These are phyloP conservation scores for Diplocarpon rosae DNA, from an alignment of 2,329 filamentous ascomycete genomes.

Conservation along the genomic window DNA sequence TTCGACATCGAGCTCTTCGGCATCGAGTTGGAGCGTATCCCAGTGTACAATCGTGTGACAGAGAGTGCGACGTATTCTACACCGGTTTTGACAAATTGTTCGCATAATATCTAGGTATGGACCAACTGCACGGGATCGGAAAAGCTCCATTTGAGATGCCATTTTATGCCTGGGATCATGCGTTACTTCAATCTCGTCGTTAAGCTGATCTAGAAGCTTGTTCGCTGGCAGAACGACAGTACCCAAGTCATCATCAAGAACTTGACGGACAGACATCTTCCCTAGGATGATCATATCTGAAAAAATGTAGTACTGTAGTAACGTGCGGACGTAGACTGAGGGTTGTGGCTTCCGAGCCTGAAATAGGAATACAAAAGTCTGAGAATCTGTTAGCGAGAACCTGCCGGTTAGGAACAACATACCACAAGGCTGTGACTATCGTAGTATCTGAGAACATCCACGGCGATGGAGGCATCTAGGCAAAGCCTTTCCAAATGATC, in stretches of 20 bases:
- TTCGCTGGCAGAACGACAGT: slow-evolving; percentile 64
- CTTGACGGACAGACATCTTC: slow-evolving; percentile 55
- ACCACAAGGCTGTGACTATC: slow-evolving; percentile 62
- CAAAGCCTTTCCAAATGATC: slow-evolving; percentile 59
- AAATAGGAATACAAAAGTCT: slow-evolving; percentile 66
- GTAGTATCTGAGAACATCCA: slow-evolving; percentile 54
- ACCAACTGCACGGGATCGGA: slow-evolving; percentile 49
- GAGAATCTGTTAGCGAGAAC: slow-evolving; percentile 5
- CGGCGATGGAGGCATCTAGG: slow-evolving; percentile 58
- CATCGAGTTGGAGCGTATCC: slow-evolving; percentile 73
- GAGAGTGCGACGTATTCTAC: slow-evolving; percentile 78
- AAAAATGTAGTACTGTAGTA: slow-evolving; percentile 67
- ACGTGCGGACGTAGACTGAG: slow-evolving; percentile 69
- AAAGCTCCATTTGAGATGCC: slow-evolving; percentile 61
- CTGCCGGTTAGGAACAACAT: slow-evolving; percentile 22
- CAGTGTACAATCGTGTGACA: slow-evolving; percentile 75
- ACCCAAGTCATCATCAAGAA: slow-evolving; percentile 74
- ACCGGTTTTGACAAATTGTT: slow-evolving; percentile 80
- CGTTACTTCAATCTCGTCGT: slow-evolving; percentile 65
- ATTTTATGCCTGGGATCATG: slow-evolving; percentile 65
- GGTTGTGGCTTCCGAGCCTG: slow-evolving; percentile 74
- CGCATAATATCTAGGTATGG: slow-evolving; percentile 77
- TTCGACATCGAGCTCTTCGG: slow-evolving; percentile 63
- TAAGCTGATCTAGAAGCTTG: slow-evolving; percentile 57
- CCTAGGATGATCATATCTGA: slow-evolving; percentile 60